These are phyloP conservation scores for Solanum chacoense DNA, from an alignment of 305 asterid species.

Conservation along the genomic window DNA sequence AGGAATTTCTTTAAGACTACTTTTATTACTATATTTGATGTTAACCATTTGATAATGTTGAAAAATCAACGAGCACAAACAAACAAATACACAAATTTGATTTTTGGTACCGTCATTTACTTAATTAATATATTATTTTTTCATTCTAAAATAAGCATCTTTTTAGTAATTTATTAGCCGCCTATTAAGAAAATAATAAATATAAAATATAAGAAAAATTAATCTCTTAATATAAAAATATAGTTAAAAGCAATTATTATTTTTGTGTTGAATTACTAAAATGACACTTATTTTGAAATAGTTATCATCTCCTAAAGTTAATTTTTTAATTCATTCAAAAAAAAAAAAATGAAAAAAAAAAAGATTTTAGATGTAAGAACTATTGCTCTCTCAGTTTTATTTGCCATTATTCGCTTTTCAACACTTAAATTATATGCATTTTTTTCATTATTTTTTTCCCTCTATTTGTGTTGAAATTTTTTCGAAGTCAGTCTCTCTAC, in stretches of 20 bases:
- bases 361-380: background rate
- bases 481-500: background rate
- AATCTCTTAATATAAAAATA: background rate
- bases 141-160: fast-evolving
- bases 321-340: too few species aligned
- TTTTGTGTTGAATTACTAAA: background rate
- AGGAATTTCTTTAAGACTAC: too few species aligned
- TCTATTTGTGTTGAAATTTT: background rate
- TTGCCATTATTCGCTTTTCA: too few species aligned
- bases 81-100: background rate
- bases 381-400: background rate
- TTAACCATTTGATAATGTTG: background rate
- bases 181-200: background rate
- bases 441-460: background rate
- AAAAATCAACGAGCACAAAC: background rate
- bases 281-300: background rate
- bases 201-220: background rate
- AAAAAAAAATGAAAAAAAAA: too few species aligned
- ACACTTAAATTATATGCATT: too few species aligned
- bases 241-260: background rate
- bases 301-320: background rate
- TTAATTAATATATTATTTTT: too few species aligned
- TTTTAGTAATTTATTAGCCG: background rate
- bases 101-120: background rate
- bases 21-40: background rate